Evolutionary conservation across 345 rosid species (phyloP).

Genomic region (Camelina laxa): DNA sequence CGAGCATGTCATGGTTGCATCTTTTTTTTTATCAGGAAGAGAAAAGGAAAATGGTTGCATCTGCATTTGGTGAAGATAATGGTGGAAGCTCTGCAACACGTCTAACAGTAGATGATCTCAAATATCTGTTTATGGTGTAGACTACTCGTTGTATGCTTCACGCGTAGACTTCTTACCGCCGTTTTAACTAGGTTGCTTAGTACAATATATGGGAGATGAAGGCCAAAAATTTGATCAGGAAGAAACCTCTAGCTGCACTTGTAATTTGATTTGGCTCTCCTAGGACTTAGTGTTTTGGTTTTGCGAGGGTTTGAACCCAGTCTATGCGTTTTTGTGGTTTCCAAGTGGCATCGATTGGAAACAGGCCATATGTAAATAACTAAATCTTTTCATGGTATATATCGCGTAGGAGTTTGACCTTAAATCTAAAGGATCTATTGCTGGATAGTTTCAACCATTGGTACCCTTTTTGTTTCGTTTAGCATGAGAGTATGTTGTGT

Average conservation of each 20-base stretch:
- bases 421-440: slow-evolving; percentile 20
- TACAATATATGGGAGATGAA: slow-evolving; percentile 25
- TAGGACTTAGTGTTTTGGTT: slow-evolving; percentile 30
- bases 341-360: slow-evolving; percentile 19
- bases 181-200: slow-evolving; percentile 32
- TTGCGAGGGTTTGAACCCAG: slow-evolving; percentile 36
- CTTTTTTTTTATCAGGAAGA: slow-evolving; percentile 61
- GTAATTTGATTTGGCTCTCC: slow-evolving; percentile 28
- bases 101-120: slow-evolving; percentile 85
- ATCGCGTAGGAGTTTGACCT: slow-evolving; percentile 16
- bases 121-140: slow-evolving; percentile 57
- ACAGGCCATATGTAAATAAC: slow-evolving; percentile 31
- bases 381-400: slow-evolving; percentile 38
- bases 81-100: slow-evolving; percentile 71
- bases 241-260: slow-evolving; percentile 24
- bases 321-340: slow-evolving; percentile 34
- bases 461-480: background rate
- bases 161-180: slow-evolving; percentile 5
- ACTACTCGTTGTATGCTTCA: slow-evolving; percentile 39
- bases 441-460: background rate
- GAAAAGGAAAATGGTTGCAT: slow-evolving; percentile 87
- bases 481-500: background rate
- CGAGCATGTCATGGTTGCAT: background rate
- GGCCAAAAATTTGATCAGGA: slow-evolving; percentile 28
- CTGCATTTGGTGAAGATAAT: slow-evolving; percentile 96